These are phyloP conservation scores for Exophiala sideris DNA, from an alignment of 2,329 filamentous ascomycete genomes.

Conservation along the genomic window DNA sequence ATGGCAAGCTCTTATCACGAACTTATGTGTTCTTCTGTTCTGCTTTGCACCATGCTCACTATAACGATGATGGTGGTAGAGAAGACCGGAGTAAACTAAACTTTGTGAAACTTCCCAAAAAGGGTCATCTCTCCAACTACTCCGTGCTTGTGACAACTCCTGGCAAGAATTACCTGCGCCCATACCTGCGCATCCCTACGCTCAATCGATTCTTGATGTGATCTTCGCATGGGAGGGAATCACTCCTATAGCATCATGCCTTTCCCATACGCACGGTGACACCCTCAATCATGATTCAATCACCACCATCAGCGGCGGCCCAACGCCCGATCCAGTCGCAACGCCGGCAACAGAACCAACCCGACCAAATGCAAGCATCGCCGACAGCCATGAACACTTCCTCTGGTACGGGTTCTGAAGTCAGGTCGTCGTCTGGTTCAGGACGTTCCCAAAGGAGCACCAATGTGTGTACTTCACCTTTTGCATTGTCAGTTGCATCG, in stretches of 20 bases:
- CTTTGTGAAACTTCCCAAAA: too few species aligned
- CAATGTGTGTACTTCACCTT: slow-evolving; percentile 44
- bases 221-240: neutral
- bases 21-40: too few species aligned
- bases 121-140: too few species aligned
- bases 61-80: too few species aligned
- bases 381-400: slow-evolving; percentile 12
- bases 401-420: slow-evolving; percentile 12
- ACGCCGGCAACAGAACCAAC: slow-evolving; percentile 14
- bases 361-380: slow-evolving; percentile 14
- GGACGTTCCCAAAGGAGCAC: slow-evolving; percentile 18
- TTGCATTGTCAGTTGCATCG: slow-evolving; percentile 27
- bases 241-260: neutral
- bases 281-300: slow-evolving; percentile 8
- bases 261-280: neutral
- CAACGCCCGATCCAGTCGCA: slow-evolving; percentile 17
- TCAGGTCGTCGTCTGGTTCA: slow-evolving; percentile 19
- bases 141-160: too few species aligned
- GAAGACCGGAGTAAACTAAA: too few species aligned
- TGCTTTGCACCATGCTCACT: too few species aligned
- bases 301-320: slow-evolving; percentile 8
- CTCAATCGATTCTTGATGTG: too few species aligned
- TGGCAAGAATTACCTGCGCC: too few species aligned
- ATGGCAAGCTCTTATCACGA: too few species aligned
- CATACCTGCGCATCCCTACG: too few species aligned